phyloP scores from a whole-genome alignment of 176 grass and related monocot species.

The Eremochloa ophiuroides region DNA sequence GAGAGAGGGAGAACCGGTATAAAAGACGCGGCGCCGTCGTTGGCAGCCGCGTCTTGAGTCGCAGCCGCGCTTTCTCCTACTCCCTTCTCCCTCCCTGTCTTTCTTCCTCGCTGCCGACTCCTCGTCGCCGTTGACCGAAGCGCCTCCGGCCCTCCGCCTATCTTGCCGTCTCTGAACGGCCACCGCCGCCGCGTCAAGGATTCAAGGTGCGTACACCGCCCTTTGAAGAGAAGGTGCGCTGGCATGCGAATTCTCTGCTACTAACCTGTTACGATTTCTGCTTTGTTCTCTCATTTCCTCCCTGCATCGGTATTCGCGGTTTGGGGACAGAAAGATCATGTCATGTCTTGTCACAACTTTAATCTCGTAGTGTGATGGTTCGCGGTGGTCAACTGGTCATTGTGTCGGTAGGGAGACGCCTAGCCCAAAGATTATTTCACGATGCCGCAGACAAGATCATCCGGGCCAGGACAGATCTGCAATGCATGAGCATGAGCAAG shows the following conservation, averaged over 20 bases:
- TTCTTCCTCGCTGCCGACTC: background rate
- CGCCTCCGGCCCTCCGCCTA: too few relatives aligned
- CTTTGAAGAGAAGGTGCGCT: background rate
- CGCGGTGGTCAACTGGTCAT: background rate
- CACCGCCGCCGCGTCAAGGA: background rate
- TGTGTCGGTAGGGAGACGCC: background rate
- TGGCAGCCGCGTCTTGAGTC: conserved; percentile 13
- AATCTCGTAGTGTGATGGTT: background rate
- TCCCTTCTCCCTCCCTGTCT: background rate
- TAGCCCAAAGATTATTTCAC: background rate
- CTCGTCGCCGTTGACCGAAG: conserved; percentile 18
- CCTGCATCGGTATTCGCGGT: background rate
- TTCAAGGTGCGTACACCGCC: conserved; percentile 16
- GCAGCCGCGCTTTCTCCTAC: conserved; percentile 10
- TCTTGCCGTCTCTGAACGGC: too few relatives aligned
- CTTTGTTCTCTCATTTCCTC: background rate
- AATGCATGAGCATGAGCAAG: background rate
- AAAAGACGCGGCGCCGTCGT: conserved; percentile 24
- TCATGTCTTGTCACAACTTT: background rate
- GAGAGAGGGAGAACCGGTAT: background rate
- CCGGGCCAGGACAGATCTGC: conserved; percentile 36
- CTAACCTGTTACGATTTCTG: background rate
- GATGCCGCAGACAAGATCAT: background rate
- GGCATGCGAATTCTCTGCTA: background rate
- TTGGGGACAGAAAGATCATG: background rate